Percentiles rank a stretch among this genome's conserved stretches.
Evolutionary conservation across 176 grass and related monocot genomes (phyloP).

Genomic region (Oryza punctata): DNA sequence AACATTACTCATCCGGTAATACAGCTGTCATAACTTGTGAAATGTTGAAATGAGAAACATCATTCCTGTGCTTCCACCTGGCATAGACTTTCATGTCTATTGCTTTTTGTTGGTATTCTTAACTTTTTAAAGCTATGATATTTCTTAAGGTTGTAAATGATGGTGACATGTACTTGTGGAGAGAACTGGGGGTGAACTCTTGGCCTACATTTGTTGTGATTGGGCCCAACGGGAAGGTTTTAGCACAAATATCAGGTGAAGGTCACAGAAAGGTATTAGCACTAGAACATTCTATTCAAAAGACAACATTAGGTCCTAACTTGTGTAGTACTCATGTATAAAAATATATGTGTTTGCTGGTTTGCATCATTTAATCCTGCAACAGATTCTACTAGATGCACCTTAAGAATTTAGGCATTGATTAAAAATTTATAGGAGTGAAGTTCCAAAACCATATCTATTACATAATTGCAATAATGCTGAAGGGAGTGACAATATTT

Average conservation of each 20-base stretch:
- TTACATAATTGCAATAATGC: background rate
- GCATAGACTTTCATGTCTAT: background rate
- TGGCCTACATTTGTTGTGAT: conserved; percentile 96
- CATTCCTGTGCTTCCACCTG: background rate
- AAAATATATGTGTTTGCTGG: background rate
- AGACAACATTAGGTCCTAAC: background rate
- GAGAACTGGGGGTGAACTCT: conserved; percentile 90
- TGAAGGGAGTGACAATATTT: background rate
- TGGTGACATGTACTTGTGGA: conserved; percentile 91
- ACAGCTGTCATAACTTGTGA: conserved; percentile 15
- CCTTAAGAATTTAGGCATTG: background rate
- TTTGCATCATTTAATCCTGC: conserved; percentile 12
- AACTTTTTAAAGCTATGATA: conserved; percentile 27
- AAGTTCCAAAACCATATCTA: conserved; percentile 3
- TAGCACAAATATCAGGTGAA: conserved; percentile 91
- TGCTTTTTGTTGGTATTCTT: background rate
- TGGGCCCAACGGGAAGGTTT: conserved; percentile 83
- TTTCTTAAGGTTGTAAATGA: conserved; percentile 90
- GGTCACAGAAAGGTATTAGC: conserved; percentile 77
- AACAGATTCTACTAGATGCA: background rate
- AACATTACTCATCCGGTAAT: conserved; percentile 87
- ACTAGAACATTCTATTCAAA: conserved; percentile 1
- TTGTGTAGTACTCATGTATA: background rate
- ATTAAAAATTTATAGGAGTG: background rate
- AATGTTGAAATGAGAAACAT: conserved; percentile 32